These are phyloP conservation scores for Hymenoscyphus salicellus DNA, from an alignment of 2,329 filamentous ascomycete genomes.

Conservation along the genomic window DNA sequence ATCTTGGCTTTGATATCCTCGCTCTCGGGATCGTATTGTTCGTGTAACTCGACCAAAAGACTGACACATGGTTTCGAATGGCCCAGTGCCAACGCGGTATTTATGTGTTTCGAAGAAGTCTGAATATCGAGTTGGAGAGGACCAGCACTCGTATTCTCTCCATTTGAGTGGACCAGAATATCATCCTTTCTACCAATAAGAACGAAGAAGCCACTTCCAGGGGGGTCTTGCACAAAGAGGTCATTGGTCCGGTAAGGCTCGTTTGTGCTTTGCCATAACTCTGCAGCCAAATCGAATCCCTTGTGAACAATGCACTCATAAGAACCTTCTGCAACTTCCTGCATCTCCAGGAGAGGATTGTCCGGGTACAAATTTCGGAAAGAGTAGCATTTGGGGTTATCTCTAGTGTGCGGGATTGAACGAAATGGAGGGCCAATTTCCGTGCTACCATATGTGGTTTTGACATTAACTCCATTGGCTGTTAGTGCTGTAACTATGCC, in stretches of 20 bases:
- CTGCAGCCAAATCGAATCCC: slow-evolving; percentile 36
- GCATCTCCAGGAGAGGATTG: slow-evolving; percentile 31
- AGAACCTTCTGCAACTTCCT: slow-evolving; percentile 31
- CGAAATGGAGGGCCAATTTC: slow-evolving; percentile 37
- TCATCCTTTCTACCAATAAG: slow-evolving; percentile 36
- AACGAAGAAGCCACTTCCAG: slow-evolving; percentile 32
- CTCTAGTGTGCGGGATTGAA: slow-evolving; percentile 31
- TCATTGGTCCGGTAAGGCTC: slow-evolving; percentile 35
- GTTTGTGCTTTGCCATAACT: slow-evolving; percentile 32
- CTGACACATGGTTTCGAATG: slow-evolving; percentile 29
- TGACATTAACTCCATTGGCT: slow-evolving; percentile 34
- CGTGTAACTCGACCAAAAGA: slow-evolving; percentile 31
- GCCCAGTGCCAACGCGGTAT: slow-evolving; percentile 30
- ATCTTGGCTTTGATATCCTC: slow-evolving; percentile 13
- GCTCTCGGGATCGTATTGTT: slow-evolving; percentile 20
- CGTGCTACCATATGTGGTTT: slow-evolving; percentile 36
- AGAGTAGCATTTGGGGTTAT: slow-evolving; percentile 32
- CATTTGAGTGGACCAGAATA: slow-evolving; percentile 35
- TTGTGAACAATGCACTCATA: slow-evolving; percentile 36
- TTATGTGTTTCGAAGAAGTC: slow-evolving; percentile 26
- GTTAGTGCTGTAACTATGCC: slow-evolving; percentile 29
- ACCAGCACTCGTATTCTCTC: slow-evolving; percentile 35
- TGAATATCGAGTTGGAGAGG: slow-evolving; percentile 33
- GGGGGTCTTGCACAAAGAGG: slow-evolving; percentile 34
- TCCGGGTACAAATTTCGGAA: slow-evolving; percentile 33